phyloP scores from a whole-genome alignment of 129 eudicot genomes.

The Mikania micrantha region DNA sequence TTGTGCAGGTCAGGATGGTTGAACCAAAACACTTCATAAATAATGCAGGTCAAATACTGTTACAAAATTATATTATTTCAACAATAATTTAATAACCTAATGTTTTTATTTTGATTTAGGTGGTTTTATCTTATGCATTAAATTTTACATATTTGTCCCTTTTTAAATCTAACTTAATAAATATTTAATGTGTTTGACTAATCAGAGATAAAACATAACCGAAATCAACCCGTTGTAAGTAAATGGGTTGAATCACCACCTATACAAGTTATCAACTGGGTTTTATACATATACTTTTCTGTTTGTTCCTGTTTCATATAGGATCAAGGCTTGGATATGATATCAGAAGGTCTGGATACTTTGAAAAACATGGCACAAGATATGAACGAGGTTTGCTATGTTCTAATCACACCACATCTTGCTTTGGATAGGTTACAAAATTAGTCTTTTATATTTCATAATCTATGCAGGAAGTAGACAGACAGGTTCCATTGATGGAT shows the following conservation, averaged over 20 bases:
- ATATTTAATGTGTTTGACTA: not conserved
- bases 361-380: slow-evolving; percentile 69
- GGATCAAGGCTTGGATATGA: slow-evolving; percentile 71
- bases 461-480: slow-evolving; percentile 63
- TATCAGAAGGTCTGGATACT: slow-evolving; percentile 60
- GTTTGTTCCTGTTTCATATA: slow-evolving; percentile 9
- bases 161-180: not conserved
- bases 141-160: not conserved
- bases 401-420: slow-evolving; percentile 11
- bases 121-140: not conserved
- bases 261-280: not conserved
- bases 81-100: not conserved
- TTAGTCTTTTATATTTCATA: not conserved
- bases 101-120: not conserved
- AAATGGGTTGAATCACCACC: not conserved
- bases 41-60: not conserved
- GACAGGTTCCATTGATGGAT: slow-evolving; percentile 97
- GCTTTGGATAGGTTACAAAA: not conserved
- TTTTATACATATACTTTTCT: not conserved
- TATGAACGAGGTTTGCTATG: slow-evolving; percentile 80
- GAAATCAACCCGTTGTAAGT: not conserved
- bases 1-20: not conserved
- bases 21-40: not conserved
- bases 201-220: not conserved
- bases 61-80: not conserved